Base-by-base conservation (phyloP, 2,329 filamentous ascomycete species). In the Botrytis aclada region DNA sequence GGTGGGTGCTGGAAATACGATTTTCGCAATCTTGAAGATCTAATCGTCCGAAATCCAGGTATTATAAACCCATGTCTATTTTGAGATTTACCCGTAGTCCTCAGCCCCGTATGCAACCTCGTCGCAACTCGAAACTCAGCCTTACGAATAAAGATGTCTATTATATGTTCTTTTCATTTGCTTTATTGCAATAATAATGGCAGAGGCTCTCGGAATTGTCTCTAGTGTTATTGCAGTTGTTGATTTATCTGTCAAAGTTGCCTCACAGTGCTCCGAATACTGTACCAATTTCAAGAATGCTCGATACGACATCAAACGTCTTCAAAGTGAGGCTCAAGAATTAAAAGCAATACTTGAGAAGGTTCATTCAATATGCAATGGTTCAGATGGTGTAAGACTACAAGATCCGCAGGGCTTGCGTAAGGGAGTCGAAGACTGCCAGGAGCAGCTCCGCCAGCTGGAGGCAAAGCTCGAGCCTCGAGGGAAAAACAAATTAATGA, bases 221-320 rank as follows among this genome's bases (percentile, higher is more conserved):
- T 80, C 81, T 75, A 83, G 79, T 76, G 77, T 83, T 58, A 79
- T 83, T 63, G 80, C 82, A 64, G 81, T 84, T 51, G 74, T 83
- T 58, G 80, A 84, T 69, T 73, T 84, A 70, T 82, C 82, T 37
- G 78, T 77, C 51, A 83, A 83, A 62, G 74, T 84, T 65, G 72
- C 75, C 22, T 77, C 77, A 65, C 74, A 81, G 14, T 84, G 81
- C 69, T 78, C 77, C 32, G 76, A 82, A 66, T 84, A 84, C 74
- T 82, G 78, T 9, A 75, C 77, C 69, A 77, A 47, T 47, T 18
- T 47, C 45, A 47, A 47, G 45, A 47, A 47, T 47, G 45, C 45
- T 47, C 45, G 20, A 80, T 74, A 77, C 0, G 77, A 82, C 32
- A 82, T 84, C 70, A 75, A 78, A 61, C 79, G 78, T n/a, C 75